A percentile compares a stretch with the other conserved stretches of the same genome.
Conservation (phyloP, 371 early-diverging fungal species). For the Rhizopus delemar region DNA sequence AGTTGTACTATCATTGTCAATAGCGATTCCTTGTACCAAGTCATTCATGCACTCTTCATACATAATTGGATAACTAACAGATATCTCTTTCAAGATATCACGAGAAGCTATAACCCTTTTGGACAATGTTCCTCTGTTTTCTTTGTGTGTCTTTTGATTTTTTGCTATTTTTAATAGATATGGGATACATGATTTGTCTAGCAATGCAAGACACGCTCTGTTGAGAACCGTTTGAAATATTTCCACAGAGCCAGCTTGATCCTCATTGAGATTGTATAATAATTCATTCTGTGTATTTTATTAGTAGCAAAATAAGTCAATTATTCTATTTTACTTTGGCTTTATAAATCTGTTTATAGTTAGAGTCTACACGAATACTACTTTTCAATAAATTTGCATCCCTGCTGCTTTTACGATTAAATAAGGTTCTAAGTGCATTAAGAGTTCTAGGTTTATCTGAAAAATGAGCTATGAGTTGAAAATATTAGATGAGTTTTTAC, state of each 20-base stretch:
- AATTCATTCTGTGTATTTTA: conserved; percentile 60
- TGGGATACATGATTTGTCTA: conserved; percentile 37
- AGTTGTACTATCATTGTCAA: conserved; percentile 9
- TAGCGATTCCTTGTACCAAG: conserved; percentile 11
- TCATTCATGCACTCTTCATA: conserved; percentile 14
- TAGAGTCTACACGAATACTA: conserved; percentile 22
- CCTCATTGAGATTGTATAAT: conserved; percentile 60
- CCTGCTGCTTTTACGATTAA: conserved; percentile 21
- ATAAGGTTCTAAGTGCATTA: conserved; percentile 30
- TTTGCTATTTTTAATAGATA: conserved; percentile 26
- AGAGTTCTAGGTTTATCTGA: conserved; percentile 56
- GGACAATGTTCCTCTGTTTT: conserved; percentile 5
- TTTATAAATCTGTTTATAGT: conserved; percentile 28
- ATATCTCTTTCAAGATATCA: conserved; percentile 28
- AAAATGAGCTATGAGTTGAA: conserved; percentile 32
- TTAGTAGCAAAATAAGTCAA: background rate
- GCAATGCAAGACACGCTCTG: conserved; percentile 56
- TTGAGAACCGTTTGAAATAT: conserved; percentile 69
- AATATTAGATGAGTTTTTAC: background rate
- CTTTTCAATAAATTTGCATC: conserved; percentile 26
- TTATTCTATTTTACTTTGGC: conserved; percentile 26
- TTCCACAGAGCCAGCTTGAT: conserved; percentile 62
- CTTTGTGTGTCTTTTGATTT: conserved; percentile 15
- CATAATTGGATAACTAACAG: conserved; percentile 23
- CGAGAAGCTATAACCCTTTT: conserved; percentile 25